phyloP scores from a whole-genome alignment of 257 asterid species.

The Scutellaria baicalensis region DNA sequence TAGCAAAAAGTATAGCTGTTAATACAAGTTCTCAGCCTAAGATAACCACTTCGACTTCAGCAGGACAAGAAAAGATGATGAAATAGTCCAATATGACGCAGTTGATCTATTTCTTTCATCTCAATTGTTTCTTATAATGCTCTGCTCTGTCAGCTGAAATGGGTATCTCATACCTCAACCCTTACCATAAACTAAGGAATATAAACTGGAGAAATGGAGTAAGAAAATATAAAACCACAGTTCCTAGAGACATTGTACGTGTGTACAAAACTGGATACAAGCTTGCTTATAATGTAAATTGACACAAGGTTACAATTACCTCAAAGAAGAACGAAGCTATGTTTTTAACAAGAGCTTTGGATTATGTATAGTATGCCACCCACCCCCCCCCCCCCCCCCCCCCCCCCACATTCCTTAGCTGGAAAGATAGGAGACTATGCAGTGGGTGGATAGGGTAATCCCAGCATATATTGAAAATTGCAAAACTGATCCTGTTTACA shows the following conservation, averaged over 20 bases:
- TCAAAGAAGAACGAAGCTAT: neutral
- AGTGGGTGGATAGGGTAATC: too few species aligned
- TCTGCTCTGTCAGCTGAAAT: neutral
- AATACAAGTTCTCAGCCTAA: neutral
- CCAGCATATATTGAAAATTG: too few species aligned
- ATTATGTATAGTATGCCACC: neutral
- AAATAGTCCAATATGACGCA: neutral
- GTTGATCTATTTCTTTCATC: slow-evolving; percentile 5
- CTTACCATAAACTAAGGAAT: neutral
- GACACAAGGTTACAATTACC: neutral
- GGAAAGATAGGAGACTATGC: too few species aligned
- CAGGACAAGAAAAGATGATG: slow-evolving; percentile 1
- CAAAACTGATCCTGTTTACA: too few species aligned
- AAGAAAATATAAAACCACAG: neutral
- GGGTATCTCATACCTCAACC: neutral
- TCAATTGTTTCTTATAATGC: neutral
- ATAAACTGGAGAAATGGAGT: neutral
- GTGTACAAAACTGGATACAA: neutral
- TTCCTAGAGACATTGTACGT: neutral
- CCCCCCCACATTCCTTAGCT: neutral
- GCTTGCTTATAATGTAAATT: neutral
- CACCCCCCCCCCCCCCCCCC: neutral
- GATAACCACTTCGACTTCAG: neutral
- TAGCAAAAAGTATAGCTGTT: neutral
- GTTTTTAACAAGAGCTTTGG: neutral